Evolutionary conservation across 164 flowering plant species (phyloP), one percentile per base, ranked within the genome.

Genomic region (Hamamelis virginiana): DNA sequence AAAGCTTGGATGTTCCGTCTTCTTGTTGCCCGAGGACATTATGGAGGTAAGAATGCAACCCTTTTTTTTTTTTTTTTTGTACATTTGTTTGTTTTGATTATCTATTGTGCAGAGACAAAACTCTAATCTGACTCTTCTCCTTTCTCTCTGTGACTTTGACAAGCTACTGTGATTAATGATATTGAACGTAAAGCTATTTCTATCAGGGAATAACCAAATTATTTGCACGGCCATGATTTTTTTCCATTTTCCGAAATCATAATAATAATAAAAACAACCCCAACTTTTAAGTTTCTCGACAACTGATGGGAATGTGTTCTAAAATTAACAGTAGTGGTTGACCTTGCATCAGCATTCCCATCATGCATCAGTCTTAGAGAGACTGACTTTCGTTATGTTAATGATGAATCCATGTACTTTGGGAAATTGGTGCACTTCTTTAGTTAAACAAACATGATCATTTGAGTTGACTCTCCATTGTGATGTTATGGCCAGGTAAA

Each of bases 11-110:
- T 94, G 98, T 70, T 91, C 97, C 9, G 84, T 91, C 59, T 94
- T 91, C 84, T 83, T 91, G 87, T 83, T 94, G 80, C 97, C 98
- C 4, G 98, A 94, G 74, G 98, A 94, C 76, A 90, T 94, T 76
- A 91, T 94, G 79, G 96, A 94, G 94, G 97, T 94, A 81, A 55
- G 70, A 22, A 57, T 66, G 23, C 45, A 9, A 22, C 19, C n/a
- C n/a, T n/a, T n/a, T n/a, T n/a, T n/a, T n/a, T n/a, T n/a, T n/a
- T n/a, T n/a, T 46, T 15, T 6, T 6, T 12, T 41, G 13, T 19
- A 25, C 15, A 12, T 43, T 27, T 60, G 46, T 10, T 64, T 59
- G 8, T 19, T 43, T 19, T 18, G 22, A n/a, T n/a, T 38, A 2
- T 9, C 56, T 52, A 65, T 52, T 21, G 28, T 44, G 11, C n/a